Conservation (phyloP, 306 rosid genomes). For the Castanopsis chinensis region DNA sequence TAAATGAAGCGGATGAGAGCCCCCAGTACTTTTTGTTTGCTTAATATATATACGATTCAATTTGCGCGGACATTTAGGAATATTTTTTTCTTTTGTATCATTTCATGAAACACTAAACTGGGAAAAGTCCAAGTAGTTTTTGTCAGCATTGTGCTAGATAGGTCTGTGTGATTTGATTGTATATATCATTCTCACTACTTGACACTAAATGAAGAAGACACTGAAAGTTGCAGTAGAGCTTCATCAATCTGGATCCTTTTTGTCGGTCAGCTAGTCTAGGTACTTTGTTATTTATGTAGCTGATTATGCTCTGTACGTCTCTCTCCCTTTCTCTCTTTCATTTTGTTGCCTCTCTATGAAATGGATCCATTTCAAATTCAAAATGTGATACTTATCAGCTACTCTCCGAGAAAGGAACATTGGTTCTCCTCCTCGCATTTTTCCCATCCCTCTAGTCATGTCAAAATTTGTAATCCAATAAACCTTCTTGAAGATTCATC, state of each 20-base stretch:
- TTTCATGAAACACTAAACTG: neutral
- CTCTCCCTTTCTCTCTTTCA: neutral
- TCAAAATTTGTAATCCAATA: slow-evolving; percentile 37
- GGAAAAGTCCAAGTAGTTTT: neutral
- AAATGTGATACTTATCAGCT: neutral
- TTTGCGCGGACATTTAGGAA: neutral
- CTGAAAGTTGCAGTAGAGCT: neutral
- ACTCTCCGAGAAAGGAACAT: neutral
- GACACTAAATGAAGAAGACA: neutral
- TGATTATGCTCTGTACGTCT: neutral
- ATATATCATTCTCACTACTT: neutral
- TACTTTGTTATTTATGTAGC: neutral
- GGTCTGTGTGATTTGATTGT: neutral
- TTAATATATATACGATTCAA: neutral
- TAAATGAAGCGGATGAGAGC: neutral
- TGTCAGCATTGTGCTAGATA: neutral
- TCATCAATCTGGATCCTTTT: neutral
- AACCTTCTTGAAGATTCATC: slow-evolving; percentile 19
- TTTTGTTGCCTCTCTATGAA: neutral
- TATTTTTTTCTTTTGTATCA: neutral
- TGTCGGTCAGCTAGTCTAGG: neutral
- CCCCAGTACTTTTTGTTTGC: neutral
- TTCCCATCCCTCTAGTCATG: neutral
- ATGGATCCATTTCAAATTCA: neutral
- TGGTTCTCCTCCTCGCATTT: slow-evolving; percentile 11